Base-by-base conservation (phyloP, 345 rosid species). In the Clarkia xantiana region DNA sequence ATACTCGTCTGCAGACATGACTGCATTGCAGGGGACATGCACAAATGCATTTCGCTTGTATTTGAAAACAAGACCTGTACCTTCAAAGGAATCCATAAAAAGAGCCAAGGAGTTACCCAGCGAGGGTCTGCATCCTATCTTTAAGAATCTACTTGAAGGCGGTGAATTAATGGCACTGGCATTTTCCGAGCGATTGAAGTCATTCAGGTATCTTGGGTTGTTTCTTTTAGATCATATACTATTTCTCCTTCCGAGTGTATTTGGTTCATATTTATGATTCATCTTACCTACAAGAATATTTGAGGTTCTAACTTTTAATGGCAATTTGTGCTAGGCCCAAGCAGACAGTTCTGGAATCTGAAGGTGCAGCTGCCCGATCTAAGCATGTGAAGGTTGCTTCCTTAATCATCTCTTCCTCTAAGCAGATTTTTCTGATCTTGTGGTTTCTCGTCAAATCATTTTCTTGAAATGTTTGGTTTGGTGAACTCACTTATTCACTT, bases 261-360 rank as follows among this genome's bases (percentile, higher is more conserved):
- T 29, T 52, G 40, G 4, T 54, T 16, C 29, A 10, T 29, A 29
- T 29, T 29, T 29, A 29, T n/a, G n/a, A n/a, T n/a, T n/a, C n/a
- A n/a, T 4, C 36, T 29, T 29, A 29, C 8, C 8, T 29, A 1
- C 8, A 29, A 34, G 38, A 34, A n/a, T 11, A 34, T 19, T 13
- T 49, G 40, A 55, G 42, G n/a, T 45, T 57, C 63, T 41, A 58
- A 40, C 14, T 7, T 38, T 51, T 20, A 49, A 59, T 68, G 54
- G 14, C 22, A 59, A 67, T 62, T 18, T 68, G 10, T 70, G 25
- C 59, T 69, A 91, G 98, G 66, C 98, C 96, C 38, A 91, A 81
- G 79, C 96, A 81, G 73, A 91, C 98, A 16, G 78, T 91, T 67
- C 66, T 91, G 70, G 98, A 91, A 75, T 81, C 96, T 55, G 96